Evolutionary conservation across 78 protist species (phyloP), one percentile per base, ranked within the genome.

Genomic region (Speleostelium caveatum): DNA sequence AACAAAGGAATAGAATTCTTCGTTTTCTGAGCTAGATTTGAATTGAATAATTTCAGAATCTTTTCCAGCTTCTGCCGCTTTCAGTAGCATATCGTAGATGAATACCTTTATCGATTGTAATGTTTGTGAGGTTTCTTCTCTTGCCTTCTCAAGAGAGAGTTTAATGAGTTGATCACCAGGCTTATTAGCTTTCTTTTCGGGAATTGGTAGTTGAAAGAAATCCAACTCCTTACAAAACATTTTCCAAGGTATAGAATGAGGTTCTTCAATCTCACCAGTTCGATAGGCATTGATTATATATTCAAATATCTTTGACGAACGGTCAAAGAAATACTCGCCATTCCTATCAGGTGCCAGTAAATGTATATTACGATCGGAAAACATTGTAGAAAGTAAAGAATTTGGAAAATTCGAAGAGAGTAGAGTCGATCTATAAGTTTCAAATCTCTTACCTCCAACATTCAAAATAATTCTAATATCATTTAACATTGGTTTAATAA

Each of bases 371-470:
- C 93, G 30, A 7, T 66, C 65, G 16, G 56, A 61, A 26, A 86
- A 86, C 93, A 86, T 86, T 2, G 58, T 73, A 5, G 62, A 60
- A 12, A 86, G 49, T 32, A 86, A 28, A 1, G 93, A 69, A 5
- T 63, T 71, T 4, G 55, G 73, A 41, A 58, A 62, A 1, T n/a
- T 36, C 21, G 69, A 38, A 16, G 3, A 28, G 30, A 30, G 42
- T 26, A 86, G 49, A 1, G 93, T 76, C 10, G 87, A 76, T 45
- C 63, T 56, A 33, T 86, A 86, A 0, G 93, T 86, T 49, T 73
- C 83, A 24, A 86, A 86, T 42, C n/a, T 19, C n/a, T 42, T 35
- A 19, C 93, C 93, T 14, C 93, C 93, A 33, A 86, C 93, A 68
- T 86, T 86, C 21, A 86, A 51, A 16, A 68, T 73, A 38, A 86